phyloP scores from a whole-genome alignment of 169 alveolate species.

The Cryptosporidium sp. region DNA sequence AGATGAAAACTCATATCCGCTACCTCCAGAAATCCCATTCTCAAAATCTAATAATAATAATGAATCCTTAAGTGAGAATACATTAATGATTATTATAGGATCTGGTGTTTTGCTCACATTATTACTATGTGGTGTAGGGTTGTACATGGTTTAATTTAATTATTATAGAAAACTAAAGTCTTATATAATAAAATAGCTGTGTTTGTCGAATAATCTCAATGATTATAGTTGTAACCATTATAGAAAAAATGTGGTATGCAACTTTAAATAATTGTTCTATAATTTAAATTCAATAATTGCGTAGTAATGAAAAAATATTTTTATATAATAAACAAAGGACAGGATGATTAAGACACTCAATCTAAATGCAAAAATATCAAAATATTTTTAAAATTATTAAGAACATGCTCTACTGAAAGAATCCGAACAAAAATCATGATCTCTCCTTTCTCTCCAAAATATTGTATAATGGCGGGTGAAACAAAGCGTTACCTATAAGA shows the following conservation, averaged over 20 bases:
- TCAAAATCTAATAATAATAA: background rate
- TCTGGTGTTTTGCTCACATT: constrained; percentile 8
- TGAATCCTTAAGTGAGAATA: constrained; percentile 32
- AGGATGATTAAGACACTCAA: background rate
- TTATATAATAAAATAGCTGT: background rate
- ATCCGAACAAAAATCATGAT: background rate
- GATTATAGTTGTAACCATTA: no score
- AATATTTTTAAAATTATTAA: no score
- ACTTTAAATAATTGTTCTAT: no score
- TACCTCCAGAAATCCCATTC: constrained; percentile 63
- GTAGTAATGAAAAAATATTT: no score
- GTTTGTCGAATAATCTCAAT: background rate
- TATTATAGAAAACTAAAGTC: background rate
- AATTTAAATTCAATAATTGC: no score
- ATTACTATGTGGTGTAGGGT: constrained; percentile 50
- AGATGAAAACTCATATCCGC: constrained; percentile 33
- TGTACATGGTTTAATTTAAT: constrained; percentile 34
- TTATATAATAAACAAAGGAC: no score
- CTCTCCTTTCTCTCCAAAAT: constrained; percentile 35
- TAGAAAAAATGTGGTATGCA: no score
- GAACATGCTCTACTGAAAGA: background rate
- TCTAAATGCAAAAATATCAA: no score
- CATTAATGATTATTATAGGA: constrained; percentile 34
- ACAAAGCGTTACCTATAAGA: background rate
- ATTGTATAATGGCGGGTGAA: background rate